A percentile compares a stretch with the other conserved stretches of the same genome.
Evolutionary conservation across 352 stramenopile genomes (phyloP).

Genomic region (Globisporangium paddicum): DNA sequence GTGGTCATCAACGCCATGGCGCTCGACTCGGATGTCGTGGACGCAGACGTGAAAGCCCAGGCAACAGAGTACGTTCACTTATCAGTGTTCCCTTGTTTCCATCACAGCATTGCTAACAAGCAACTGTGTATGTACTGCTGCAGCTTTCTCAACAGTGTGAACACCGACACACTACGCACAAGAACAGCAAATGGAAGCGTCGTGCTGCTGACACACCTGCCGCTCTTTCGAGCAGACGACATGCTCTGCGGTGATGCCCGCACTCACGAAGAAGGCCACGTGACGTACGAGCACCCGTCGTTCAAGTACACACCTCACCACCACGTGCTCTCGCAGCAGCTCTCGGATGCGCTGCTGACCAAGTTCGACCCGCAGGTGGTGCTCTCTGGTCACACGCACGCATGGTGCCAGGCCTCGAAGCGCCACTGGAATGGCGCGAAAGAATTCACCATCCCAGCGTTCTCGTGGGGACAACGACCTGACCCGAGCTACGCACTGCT

Average conservation of each 20-base stretch:
- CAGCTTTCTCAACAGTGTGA: constrained; percentile 44
- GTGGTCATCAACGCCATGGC: constrained; percentile 79
- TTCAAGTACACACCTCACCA: constrained; percentile 61
- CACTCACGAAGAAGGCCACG: constrained; percentile 43
- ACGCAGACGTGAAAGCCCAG: constrained; percentile 41
- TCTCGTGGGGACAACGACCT: constrained; percentile 75
- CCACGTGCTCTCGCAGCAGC: constrained; percentile 56
- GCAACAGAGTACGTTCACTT: constrained; percentile 37
- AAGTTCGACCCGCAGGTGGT: constrained; percentile 47
- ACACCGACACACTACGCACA: constrained; percentile 22
- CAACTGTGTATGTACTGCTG: background rate
- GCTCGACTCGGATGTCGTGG: constrained; percentile 50
- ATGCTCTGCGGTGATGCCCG: constrained; percentile 47
- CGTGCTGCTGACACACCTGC: constrained; percentile 59
- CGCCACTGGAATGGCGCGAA: constrained; percentile 20
- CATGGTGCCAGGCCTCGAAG: constrained; percentile 43
- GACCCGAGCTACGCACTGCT: constrained; percentile 73
- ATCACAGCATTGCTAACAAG: background rate
- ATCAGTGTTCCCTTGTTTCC: background rate
- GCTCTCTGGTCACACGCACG: constrained; percentile 74
- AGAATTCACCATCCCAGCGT: constrained; percentile 72
- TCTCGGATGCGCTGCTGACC: constrained; percentile 47
- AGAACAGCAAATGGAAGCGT: constrained; percentile 23
- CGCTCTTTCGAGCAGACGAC: constrained; percentile 53
- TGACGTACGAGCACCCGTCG: constrained; percentile 73